Conservation (phyloP, 805 yeast species). For the Diddensiella santjacobensis region DNA sequence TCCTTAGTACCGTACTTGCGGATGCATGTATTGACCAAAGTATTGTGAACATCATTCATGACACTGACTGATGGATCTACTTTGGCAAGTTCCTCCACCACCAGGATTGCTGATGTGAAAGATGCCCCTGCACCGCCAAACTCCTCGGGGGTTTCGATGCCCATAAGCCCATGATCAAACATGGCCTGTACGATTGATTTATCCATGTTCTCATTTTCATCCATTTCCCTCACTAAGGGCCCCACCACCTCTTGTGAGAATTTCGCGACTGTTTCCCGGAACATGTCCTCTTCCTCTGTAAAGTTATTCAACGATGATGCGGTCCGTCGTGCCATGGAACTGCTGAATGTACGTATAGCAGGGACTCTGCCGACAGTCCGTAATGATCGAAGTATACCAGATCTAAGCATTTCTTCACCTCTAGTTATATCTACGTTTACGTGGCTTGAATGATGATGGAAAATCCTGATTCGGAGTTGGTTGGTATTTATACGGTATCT, state of each 20-base stretch:
- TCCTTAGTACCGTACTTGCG: conserved; percentile 38
- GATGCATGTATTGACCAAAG: conserved; percentile 41
- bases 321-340: conserved; percentile 1
- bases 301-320: conserved; percentile 33
- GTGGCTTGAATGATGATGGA: background rate
- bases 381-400: background rate
- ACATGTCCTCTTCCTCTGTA: conserved; percentile 41
- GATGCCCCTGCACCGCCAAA: conserved; percentile 44
- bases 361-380: background rate
- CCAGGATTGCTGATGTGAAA: conserved; percentile 43
- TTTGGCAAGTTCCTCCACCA: conserved; percentile 43
- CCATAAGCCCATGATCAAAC: conserved; percentile 43
- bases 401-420: background rate
- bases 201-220: conserved; percentile 37
- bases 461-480: background rate
- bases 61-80: conserved; percentile 42
- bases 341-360: background rate
- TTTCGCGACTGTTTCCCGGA: conserved; percentile 38
- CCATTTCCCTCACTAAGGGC: conserved; percentile 40
- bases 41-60: conserved; percentile 44
- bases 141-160: conserved; percentile 45
- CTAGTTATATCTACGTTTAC: background rate
- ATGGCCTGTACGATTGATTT: conserved; percentile 29
- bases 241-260: conserved; percentile 39
- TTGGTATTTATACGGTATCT: background rate